These are phyloP conservation scores for Vigna hirtella DNA, from an alignment of 306 rosid species.

Conservation along the genomic window DNA sequence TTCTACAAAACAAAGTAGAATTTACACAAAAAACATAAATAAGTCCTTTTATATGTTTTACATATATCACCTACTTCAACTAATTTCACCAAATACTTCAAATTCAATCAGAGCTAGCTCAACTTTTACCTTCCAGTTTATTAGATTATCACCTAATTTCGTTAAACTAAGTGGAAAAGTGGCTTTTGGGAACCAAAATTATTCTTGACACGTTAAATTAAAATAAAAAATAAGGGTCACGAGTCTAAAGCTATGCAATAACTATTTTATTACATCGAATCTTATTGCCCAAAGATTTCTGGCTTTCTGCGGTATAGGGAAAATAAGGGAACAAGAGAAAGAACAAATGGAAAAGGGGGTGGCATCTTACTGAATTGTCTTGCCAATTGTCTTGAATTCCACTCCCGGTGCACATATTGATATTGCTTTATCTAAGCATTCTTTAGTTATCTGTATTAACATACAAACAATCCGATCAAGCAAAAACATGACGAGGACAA, in stretches of 20 bases:
- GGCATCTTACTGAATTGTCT: slow-evolving; percentile 82
- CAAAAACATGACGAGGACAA: slow-evolving; percentile 30
- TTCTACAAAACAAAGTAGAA: not conserved
- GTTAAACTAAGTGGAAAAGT: not conserved
- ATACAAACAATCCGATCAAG: slow-evolving; percentile 34
- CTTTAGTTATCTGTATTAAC: slow-evolving; percentile 76
- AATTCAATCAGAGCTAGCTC: not conserved
- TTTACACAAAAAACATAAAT: not conserved
- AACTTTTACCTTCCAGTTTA: not conserved
- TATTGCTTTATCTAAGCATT: slow-evolving; percentile 87
- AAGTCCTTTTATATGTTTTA: not conserved
- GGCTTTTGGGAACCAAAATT: slow-evolving; percentile 15
- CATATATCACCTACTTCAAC: not conserved
- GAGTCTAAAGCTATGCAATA: slow-evolving; percentile 23
- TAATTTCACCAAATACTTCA: not conserved
- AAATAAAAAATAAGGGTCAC: not conserved
- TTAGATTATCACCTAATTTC: not conserved
- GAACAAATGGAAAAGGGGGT: slow-evolving; percentile 8
- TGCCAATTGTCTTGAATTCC: slow-evolving; percentile 84
- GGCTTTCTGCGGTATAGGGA: slow-evolving; percentile 3
- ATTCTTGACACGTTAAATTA: slow-evolving; percentile 5
- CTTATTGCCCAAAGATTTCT: slow-evolving; percentile 11
- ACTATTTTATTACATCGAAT: not conserved
- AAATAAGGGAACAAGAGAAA: slow-evolving; percentile 9
- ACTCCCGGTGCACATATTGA: slow-evolving; percentile 93